Evolutionary conservation across 352 stramenopile genomes (phyloP).

Genomic region (Saprolegnia diclina): DNA sequence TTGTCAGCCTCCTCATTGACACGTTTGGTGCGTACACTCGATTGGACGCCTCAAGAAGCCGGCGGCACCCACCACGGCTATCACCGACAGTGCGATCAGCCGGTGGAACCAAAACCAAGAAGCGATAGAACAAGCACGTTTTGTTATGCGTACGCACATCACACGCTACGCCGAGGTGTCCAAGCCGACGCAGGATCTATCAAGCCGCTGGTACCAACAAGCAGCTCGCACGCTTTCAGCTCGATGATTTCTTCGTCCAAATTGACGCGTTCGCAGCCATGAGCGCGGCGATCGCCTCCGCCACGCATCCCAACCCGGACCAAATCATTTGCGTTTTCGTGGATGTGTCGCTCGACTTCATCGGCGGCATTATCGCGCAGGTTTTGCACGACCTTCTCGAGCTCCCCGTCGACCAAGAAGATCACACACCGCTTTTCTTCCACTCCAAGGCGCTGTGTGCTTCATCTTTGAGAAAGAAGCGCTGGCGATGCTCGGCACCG

Average conservation of each 20-base stretch:
- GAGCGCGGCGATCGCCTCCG: not conserved
- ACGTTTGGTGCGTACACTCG: no score
- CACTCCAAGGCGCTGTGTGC: not conserved
- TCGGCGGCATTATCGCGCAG: slow-evolving; percentile 16
- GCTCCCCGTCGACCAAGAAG: slow-evolving; percentile 1
- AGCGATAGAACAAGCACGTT: no score
- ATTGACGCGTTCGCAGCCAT: slow-evolving; percentile 2
- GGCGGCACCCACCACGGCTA: no score
- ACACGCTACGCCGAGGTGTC: slow-evolving; percentile 11
- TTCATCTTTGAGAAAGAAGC: slow-evolving; percentile 15
- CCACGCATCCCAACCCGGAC: slow-evolving; percentile 2
- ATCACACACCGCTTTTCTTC: slow-evolving; percentile 16
- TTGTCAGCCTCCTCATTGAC: no score
- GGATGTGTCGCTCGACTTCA: not conserved
- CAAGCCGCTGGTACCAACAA: slow-evolving; percentile 5
- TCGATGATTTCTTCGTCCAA: slow-evolving; percentile 5
- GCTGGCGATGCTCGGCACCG: slow-evolving; percentile 9
- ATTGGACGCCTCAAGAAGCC: no score
- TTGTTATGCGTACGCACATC: slow-evolving; percentile 26
- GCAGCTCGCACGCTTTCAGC: not conserved
- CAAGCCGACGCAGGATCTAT: slow-evolving; percentile 21
- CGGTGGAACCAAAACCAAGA: no score
- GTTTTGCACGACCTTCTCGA: not conserved
- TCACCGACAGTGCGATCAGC: no score
- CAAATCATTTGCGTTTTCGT: slow-evolving; percentile 12